Base-by-base conservation (phyloP, 352 stramenopile genomes). In the Globisporangium cylindrosporum region DNA sequence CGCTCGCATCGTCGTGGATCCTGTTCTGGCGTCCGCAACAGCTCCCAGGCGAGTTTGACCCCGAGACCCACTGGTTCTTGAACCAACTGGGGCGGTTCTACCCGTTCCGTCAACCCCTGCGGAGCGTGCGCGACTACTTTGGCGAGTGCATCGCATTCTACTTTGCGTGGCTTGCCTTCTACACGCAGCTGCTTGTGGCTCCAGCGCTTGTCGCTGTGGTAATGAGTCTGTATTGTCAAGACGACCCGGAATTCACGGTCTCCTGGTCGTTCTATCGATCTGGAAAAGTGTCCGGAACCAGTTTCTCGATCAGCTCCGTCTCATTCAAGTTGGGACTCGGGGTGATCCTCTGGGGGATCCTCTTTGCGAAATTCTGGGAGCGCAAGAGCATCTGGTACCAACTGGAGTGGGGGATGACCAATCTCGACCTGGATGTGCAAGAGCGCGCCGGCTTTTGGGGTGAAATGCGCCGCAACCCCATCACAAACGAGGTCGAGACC, bases 131-230 rank as follows among this genome's bases (percentile, higher is more conserved):
- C 10, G 78, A 94, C 62, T 98, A 97, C 70, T 97, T 96, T 77
- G 92, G 91, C 27, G 90, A 97, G 62, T 66, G 74, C 25, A 78
- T 96, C 32, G 92, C 84, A 24, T 97, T 97, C 59, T 97, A 97
- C 81, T 97, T 97, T 76, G 92, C 91, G 18, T 97, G 89, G 82
- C 65, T 96, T 25, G 76, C 77, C 3, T 88, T 90, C 46, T 97
- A 96, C 76, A 89, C 76, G 1, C 81, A 88, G 64, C 83, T 88
- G 69, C 73, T 97, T 15, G n/a, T 83, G 0, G 9, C 82, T 0
- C 86, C 91, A 24, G 77, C 77, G 7, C 4, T 89, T 32, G 67
- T 69, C 14, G 77, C 75, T 2, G 49, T 78, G 7, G 36, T 69
- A 15, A 58, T 91, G 22, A 66, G 82, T 22, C 34, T 63, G 6